phyloP scores from a whole-genome alignment of 1,284 basidiomycete genomes.

The Tilletiaria anomala region DNA sequence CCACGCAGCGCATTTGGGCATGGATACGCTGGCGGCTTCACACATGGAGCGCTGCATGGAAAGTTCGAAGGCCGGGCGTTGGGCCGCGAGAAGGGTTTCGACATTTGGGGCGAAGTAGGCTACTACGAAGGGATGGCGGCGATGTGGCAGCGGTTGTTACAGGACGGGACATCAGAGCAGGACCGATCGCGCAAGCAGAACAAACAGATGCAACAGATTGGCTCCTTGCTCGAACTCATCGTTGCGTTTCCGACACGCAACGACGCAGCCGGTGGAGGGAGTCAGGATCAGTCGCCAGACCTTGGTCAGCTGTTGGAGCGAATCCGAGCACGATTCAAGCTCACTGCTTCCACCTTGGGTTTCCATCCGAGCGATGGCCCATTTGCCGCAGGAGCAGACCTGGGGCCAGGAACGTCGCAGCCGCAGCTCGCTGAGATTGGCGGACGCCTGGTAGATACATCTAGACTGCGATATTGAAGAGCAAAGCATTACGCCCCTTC shows the following conservation, averaged over 20 bases:
- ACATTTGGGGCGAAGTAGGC: constrained; percentile 91
- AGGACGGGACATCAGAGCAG: neutral
- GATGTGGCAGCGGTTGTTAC: constrained; percentile 47
- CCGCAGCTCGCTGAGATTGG: too few species aligned
- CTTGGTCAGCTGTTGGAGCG: too few species aligned
- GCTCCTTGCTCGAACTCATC: neutral
- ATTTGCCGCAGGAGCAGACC: too few species aligned
- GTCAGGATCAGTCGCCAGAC: too few species aligned
- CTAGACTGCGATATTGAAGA: too few species aligned
- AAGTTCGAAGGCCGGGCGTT: constrained; percentile 80
- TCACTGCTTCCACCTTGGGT: too few species aligned
- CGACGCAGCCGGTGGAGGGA: too few species aligned
- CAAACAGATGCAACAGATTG: neutral
- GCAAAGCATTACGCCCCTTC: too few species aligned
- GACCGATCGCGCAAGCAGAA: neutral
- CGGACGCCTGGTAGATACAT: too few species aligned
- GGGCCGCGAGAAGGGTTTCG: constrained; percentile 78
- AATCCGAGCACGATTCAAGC: too few species aligned
- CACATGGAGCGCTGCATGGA: constrained; percentile 75
- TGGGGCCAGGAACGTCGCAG: too few species aligned
- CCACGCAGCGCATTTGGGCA: constrained; percentile 1
- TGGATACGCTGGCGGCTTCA: constrained; percentile 62
- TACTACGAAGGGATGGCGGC: constrained; percentile 73
- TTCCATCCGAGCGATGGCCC: too few species aligned
- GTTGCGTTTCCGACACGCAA: neutral